Evolutionary conservation across 768 basidiomycete genomes (phyloP).

Genomic region (Mycena filopes): DNA sequence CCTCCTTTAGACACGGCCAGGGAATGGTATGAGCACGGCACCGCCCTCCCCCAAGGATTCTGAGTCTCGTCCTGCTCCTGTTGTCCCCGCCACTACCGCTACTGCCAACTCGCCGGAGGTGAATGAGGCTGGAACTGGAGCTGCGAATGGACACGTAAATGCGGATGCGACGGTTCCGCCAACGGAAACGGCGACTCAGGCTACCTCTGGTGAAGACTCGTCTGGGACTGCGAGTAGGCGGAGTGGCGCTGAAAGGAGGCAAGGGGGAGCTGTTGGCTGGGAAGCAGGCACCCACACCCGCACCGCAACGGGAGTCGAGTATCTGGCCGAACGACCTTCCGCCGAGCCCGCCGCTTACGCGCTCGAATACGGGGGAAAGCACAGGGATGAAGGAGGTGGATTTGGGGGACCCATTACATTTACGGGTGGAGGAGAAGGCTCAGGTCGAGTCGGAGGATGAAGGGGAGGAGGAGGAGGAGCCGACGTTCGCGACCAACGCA

Average conservation of each 20-base stretch:
- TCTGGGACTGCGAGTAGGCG: not conserved
- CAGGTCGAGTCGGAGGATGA: constrained; percentile 19
- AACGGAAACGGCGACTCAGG: not conserved
- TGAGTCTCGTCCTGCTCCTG: not conserved
- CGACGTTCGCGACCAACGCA: not conserved
- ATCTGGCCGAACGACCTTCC: constrained; percentile 39
- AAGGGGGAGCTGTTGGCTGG: constrained; percentile 4
- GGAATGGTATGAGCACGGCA: constrained; percentile 29
- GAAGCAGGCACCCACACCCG: constrained; percentile 5
- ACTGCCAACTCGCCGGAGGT: too few species aligned
- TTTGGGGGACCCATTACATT: constrained; percentile 8
- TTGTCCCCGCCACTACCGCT: not conserved
- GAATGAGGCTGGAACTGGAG: too few species aligned
- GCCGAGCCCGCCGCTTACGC: constrained; percentile 45
- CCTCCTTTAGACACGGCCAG: not conserved
- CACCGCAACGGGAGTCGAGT: constrained; percentile 31
- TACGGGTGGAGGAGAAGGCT: too few species aligned
- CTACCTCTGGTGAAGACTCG: not conserved
- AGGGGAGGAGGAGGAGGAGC: constrained; percentile 20
- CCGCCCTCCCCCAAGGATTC: constrained; percentile 22
- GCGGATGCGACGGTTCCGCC: not conserved
- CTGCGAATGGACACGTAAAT: not conserved
- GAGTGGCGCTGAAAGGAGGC: constrained; percentile 16
- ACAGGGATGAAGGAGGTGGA: constrained; percentile 31
- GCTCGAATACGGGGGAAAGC: constrained; percentile 36